Evolutionary conservation across 108 stramenopile species (phyloP), one percentile per base, ranked within the genome.

Genomic region (Cyclotella distinguenda): DNA sequence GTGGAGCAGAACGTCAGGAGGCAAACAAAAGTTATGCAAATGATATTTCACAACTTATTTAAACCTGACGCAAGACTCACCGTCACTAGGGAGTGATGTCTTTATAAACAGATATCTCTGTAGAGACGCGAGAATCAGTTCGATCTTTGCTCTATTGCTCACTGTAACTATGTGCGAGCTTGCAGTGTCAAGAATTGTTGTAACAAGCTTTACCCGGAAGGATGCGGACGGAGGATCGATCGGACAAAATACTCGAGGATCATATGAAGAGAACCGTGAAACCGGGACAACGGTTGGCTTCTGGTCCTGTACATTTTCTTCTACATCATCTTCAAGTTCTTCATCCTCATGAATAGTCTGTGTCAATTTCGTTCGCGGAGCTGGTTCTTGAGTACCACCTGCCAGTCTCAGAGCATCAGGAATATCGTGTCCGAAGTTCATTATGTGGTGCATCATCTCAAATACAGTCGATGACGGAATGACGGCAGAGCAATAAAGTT

Each of bases 101-200:
- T 98, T 98, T 30, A 90, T 92, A 62, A 98, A 95, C 43, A 98
- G 85, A 66, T 98, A 98, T 18, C 96, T 67, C 59, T 97, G 96
- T 39, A 97, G 94, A 32, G 90, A 77, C 1, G 90, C 64, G 30
- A 97, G 80, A 40, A 87, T 89, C 10, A 57, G 77, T 28, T 82
- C 79, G 27, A 95, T 43, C 39, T 83, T 88, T 6, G 73, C 25
- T 15, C 84, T 78, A 43, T 86, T 87, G 60, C 61, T 85, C 27
- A 61, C 47, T 1, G 86, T 83, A 8, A 93, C 87, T 38, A 95
- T 64, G 27, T 72, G 75, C 36, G 82, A 68, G n/a, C 86, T 78
- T 28, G 73, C 74, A 30, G 87, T 81, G 51, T 96, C 88, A 22
- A 98, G 78, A 12, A 97, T 70, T 0, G 85, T 83, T 61, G 93